Evolutionary conservation across 352 stramenopile species (phyloP), one percentile per base, ranked within the genome.

Genomic region (Phytophthora macrochlamydospora): DNA sequence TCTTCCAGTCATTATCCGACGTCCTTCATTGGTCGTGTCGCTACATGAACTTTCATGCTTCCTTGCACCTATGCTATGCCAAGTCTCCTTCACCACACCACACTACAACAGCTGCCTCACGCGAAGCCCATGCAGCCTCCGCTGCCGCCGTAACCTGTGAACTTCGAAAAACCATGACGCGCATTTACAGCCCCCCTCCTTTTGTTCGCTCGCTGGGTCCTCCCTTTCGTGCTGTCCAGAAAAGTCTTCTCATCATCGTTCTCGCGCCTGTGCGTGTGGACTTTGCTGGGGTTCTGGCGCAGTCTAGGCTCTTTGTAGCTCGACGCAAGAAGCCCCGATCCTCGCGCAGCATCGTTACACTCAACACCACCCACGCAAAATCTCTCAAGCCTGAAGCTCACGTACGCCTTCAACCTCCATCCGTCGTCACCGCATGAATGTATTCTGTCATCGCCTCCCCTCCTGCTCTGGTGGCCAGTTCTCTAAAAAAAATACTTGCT

Each of bases 281-380:
- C 81, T 83, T 18, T 43, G 60, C 8, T 74, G 52, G 45, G 56
- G 67, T 37, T 78, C 70, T 6, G 62, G 57, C n/a, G 58, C 46
- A 24, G 44, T 51, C 49, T 78, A 63, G 3, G 62, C 56, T 1
- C 62, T 43, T 58, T 64, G 74, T 33, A 78, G 54, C 30, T 78
- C 82, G 77, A 14, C 81, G 77, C 42, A 91, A 65, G 32, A 93
- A 79, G n/a, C 66, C 81, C 54, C 89, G 32, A 49, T 91, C 85
- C 56, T 81, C 66, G 45, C 75, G 62, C 11, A 90, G 33, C 2
- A 77, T 67, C 7, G 78, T 70, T 6, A 71, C 63, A 37, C 91
- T 72, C 48, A 81, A 11, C 35, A 40, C 9, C 60, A 59, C 38
- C 33, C 65, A 46, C 11, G 11, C 44, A 28, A 11, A 7, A 35